phyloP scores from a whole-genome alignment of 2,329 filamentous ascomycete species.

The Nannizzia gypsea region DNA sequence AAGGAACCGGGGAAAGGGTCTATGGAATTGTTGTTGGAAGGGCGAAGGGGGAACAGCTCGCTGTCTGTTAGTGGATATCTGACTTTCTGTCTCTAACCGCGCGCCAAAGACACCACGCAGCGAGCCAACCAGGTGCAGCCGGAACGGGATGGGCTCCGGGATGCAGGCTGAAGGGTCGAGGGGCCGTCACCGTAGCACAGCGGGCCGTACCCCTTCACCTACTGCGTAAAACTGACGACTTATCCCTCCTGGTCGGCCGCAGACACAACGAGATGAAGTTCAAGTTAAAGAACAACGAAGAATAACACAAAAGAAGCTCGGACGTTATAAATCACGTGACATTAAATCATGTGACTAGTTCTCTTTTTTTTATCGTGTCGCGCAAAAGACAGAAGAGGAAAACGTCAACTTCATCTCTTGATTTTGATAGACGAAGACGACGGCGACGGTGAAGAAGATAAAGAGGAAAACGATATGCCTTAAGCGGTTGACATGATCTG shows the following conservation, averaged over 20 bases:
- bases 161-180: neutral
- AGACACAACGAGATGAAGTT: no score
- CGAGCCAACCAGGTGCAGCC: neutral
- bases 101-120: neutral
- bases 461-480: neutral
- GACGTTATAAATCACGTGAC: no score
- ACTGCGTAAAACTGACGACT: neutral
- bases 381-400: no score
- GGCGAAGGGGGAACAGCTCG: neutral
- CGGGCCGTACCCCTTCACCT: neutral
- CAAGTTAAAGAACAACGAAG: no score
- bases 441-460: neutral
- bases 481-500: neutral
- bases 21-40: neutral
- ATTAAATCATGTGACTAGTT: no score
- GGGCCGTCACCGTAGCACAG: neutral
- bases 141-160: neutral
- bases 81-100: slow-evolving; percentile 5
- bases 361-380: no score
- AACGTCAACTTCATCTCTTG: no score
- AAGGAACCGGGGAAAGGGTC: neutral
- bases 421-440: no score
- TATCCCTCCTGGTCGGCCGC: neutral
- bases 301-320: no score
- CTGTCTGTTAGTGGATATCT: slow-evolving; percentile 1